phyloP scores from a whole-genome alignment of 495 filamentous ascomycete species.

The Rhypophila decipiens region DNA sequence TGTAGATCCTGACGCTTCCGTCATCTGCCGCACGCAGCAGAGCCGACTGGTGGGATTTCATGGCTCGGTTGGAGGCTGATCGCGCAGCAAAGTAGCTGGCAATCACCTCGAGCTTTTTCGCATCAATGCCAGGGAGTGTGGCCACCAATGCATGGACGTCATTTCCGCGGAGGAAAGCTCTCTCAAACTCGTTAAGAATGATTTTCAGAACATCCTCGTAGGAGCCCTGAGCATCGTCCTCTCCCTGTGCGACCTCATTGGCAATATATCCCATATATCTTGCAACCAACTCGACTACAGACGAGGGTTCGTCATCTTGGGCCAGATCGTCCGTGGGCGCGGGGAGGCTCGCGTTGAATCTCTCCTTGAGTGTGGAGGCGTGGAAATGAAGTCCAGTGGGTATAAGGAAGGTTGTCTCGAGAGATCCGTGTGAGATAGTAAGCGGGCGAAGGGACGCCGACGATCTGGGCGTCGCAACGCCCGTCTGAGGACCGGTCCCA shows the following conservation, averaged over 20 bases:
- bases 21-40: slow-evolving; percentile 84
- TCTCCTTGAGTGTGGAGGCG: slow-evolving; percentile 83
- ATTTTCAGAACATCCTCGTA: slow-evolving; percentile 85
- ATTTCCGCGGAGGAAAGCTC: slow-evolving; percentile 88
- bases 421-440: slow-evolving; percentile 81
- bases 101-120: slow-evolving; percentile 84
- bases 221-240: slow-evolving; percentile 77
- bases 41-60: slow-evolving; percentile 86
- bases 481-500: slow-evolving; percentile 78
- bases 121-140: slow-evolving; percentile 73
- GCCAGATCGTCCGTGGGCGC: slow-evolving; percentile 92
- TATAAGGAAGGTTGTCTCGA: slow-evolving; percentile 91
- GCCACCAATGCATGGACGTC: slow-evolving; percentile 90
- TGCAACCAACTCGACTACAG: slow-evolving; percentile 80
- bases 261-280: slow-evolving; percentile 87
- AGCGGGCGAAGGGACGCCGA: slow-evolving; percentile 83
- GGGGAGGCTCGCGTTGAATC: slow-evolving; percentile 76
- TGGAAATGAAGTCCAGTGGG: slow-evolving; percentile 93
- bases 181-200: slow-evolving; percentile 89
- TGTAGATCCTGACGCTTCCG: slow-evolving; percentile 71
- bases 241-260: slow-evolving; percentile 77
- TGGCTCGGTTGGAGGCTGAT: slow-evolving; percentile 70
- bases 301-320: slow-evolving; percentile 95
- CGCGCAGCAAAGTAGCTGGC: slow-evolving; percentile 86
- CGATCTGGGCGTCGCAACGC: slow-evolving; percentile 88